Percentiles rank a stretch among this genome's conserved stretches.
Conservation (phyloP, 2,329 filamentous ascomycete genomes). For the Rutstroemia sydowiana region DNA sequence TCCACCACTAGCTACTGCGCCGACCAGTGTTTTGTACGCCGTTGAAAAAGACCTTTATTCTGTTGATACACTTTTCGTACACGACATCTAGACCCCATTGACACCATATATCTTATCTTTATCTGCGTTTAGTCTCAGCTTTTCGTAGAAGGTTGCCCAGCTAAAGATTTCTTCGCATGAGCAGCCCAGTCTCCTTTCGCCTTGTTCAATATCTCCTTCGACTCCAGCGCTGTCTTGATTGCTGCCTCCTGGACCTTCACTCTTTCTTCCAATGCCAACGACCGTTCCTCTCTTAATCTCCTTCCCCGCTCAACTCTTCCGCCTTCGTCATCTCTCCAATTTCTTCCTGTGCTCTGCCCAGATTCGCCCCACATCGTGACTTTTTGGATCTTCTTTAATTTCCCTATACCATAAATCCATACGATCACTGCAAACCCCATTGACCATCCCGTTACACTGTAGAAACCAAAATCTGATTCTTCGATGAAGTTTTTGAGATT, state of each 20-base stretch:
- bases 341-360: slow-evolving; percentile 21
- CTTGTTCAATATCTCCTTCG: neutral
- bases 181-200: too few relatives aligned
- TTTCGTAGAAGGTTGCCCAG: too few relatives aligned
- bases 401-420: slow-evolving; percentile 75
- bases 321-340: slow-evolving; percentile 25
- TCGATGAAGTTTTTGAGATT: slow-evolving; percentile 98
- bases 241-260: slow-evolving; percentile 4
- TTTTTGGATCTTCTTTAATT: slow-evolving; percentile 77
- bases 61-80: neutral
- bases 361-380: slow-evolving; percentile 64
- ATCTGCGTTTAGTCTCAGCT: too few relatives aligned
- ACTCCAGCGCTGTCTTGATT: neutral
- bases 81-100: neutral
- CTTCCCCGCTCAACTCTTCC: slow-evolving; percentile 20
- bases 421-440: slow-evolving; percentile 67
- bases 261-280: slow-evolving; percentile 15
- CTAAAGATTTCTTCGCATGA: too few relatives aligned
- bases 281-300: slow-evolving; percentile 22
- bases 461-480: slow-evolving; percentile 83
- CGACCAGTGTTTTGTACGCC: neutral
- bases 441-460: slow-evolving; percentile 63
- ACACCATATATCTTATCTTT: neutral
- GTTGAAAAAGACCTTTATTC: neutral
- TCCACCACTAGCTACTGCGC: neutral